phyloP scores from a whole-genome alignment of 2,329 filamentous ascomycete genomes.

The Claviceps sp. region DNA sequence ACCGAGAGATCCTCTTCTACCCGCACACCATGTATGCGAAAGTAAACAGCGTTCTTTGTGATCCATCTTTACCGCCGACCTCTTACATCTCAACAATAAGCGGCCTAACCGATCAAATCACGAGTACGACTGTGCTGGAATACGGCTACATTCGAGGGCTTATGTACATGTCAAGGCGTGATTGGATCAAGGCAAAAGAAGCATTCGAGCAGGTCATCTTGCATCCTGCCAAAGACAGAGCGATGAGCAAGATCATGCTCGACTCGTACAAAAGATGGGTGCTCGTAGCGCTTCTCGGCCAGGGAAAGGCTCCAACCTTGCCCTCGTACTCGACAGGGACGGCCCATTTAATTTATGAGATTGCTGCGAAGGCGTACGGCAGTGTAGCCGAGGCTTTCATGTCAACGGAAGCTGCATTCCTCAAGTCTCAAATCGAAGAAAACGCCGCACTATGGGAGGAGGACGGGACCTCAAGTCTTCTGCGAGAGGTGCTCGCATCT shows the following conservation, averaged over 20 bases:
- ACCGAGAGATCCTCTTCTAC: constrained; percentile 53
- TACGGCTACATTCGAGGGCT: constrained; percentile 55
- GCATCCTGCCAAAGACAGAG: constrained; percentile 48
- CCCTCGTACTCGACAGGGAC: constrained; percentile 42
- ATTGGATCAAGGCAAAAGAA: constrained; percentile 49
- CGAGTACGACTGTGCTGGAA: constrained; percentile 42
- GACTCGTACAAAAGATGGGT: constrained; percentile 91
- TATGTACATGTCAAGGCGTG: constrained; percentile 44
- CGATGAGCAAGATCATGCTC: constrained; percentile 64
- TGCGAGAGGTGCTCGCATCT: constrained; percentile 53
- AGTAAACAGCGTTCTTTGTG: constrained; percentile 30
- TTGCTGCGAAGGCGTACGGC: constrained; percentile 55
- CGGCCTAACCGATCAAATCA: constrained; percentile 43
- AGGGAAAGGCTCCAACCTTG: constrained; percentile 43
- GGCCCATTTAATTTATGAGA: constrained; percentile 42
- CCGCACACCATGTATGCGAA: constrained; percentile 30
- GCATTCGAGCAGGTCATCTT: constrained; percentile 54
- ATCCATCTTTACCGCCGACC: constrained; percentile 29
- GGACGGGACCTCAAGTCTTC: constrained; percentile 61
- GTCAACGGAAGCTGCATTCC: constrained; percentile 34
- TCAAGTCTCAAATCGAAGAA: constrained; percentile 50
- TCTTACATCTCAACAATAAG: constrained; percentile 47
- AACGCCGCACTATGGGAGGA: constrained; percentile 46
- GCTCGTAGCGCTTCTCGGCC: constrained; percentile 57
- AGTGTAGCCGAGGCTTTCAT: constrained; percentile 57